phyloP scores from a whole-genome alignment of 345 rosid genomes.

The Eucalyptus virginea region DNA sequence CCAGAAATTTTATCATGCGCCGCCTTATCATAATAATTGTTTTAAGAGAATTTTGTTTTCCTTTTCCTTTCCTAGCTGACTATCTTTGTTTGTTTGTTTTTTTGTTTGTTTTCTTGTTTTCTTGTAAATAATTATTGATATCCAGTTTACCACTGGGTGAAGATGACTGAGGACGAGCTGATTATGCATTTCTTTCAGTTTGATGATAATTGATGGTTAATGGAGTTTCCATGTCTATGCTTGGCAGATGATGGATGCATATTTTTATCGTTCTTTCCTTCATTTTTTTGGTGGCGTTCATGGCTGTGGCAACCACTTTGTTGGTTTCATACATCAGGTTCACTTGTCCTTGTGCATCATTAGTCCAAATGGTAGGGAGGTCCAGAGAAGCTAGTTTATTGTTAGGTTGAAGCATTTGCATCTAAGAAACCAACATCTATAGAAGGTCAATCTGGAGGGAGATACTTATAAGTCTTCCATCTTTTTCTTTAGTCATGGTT shows the following conservation, averaged over 20 bases:
- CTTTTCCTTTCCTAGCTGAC: background rate
- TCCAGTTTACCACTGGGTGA: conserved; percentile 40
- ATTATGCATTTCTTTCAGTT: conserved; percentile 63
- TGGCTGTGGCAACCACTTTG: background rate
- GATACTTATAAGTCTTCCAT: background rate
- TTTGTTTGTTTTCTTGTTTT: background rate
- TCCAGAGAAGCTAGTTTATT: background rate
- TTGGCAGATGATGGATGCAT: background rate
- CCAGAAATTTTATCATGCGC: no score
- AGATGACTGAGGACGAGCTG: conserved; percentile 80
- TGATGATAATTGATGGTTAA: conserved; percentile 38
- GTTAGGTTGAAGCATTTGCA: background rate
- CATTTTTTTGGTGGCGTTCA: background rate
- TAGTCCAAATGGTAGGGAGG: background rate
- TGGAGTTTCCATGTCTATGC: background rate
- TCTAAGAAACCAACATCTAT: background rate
- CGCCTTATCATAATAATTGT: background rate
- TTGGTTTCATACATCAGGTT: background rate
- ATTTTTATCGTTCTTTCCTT: background rate
- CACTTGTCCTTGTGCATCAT: background rate
- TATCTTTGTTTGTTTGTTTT: background rate
- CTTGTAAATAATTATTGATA: background rate
- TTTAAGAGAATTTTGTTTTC: background rate
- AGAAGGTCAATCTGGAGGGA: background rate
- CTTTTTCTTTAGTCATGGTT: background rate